Conservation (phyloP, 192 early-diverging fungal genomes). For the Podila minutissima region DNA sequence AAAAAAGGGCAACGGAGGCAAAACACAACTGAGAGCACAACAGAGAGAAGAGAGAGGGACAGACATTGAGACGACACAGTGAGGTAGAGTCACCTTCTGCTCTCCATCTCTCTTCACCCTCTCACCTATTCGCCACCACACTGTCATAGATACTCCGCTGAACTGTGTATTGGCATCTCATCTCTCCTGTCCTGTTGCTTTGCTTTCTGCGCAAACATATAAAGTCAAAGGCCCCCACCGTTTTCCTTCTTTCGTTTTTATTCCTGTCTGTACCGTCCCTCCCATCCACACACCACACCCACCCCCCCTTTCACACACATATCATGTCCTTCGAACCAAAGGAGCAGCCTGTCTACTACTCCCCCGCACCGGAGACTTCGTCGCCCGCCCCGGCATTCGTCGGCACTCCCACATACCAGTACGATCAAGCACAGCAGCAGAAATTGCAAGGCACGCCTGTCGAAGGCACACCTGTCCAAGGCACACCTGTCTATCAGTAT, state of each 20-base stretch:
- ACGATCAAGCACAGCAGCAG: slow-evolving; percentile 1
- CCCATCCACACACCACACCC: neutral
- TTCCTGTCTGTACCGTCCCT: neutral
- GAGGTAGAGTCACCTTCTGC: too few relatives aligned
- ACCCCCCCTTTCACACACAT: neutral
- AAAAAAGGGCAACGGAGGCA: too few relatives aligned
- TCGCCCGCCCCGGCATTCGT: neutral
- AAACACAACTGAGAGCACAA: too few relatives aligned
- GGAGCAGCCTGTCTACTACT: slow-evolving; percentile 35
- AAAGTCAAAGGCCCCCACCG: neutral
- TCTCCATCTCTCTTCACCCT: too few relatives aligned
- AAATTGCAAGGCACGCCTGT: slow-evolving; percentile 4
- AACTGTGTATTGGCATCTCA: neutral
- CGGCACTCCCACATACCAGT: slow-evolving; percentile 6
- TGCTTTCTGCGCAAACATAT: too few relatives aligned
- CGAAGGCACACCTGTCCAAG: neutral
- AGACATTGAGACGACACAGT: too few relatives aligned
- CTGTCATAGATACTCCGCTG: too few relatives aligned
- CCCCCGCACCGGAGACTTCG: slow-evolving; percentile 2
- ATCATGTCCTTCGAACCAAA: slow-evolving; percentile 19
- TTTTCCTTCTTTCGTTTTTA: neutral
- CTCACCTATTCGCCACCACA: too few relatives aligned
- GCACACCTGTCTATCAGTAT: slow-evolving; percentile 10
- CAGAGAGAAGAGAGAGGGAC: too few relatives aligned
- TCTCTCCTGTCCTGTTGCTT: neutral